Evolutionary conservation across 2,329 filamentous ascomycete species (phyloP).

Genomic region (Xylaria multiplex): DNA sequence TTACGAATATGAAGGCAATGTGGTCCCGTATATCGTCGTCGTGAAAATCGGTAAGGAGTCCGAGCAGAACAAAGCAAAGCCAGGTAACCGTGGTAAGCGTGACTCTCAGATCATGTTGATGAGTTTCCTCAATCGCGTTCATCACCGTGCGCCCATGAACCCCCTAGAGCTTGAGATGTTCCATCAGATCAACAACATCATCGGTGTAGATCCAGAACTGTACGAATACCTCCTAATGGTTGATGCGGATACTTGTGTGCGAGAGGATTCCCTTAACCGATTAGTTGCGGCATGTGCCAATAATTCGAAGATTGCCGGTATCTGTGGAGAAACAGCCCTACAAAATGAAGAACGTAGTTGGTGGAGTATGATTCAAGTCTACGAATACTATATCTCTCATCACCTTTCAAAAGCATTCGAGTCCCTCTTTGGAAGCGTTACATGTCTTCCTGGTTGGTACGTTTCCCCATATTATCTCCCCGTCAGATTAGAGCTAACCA

Average conservation of each 20-base stretch:
- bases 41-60: conserved; percentile 98
- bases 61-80: conserved; percentile 89
- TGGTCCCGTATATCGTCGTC: conserved; percentile 94
- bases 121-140: conserved; percentile 97
- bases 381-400: conserved; percentile 99
- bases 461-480: conserved; percentile 51
- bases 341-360: conserved; percentile 95
- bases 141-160: conserved; percentile 93
- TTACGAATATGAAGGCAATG: conserved; percentile 97
- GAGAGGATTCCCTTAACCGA: conserved; percentile 90
- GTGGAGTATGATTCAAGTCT: conserved; percentile 99
- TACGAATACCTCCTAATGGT: conserved; percentile 99
- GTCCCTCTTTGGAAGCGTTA: conserved; percentile 96
- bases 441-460: conserved; percentile 98
- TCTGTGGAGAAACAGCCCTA: conserved; percentile 95
- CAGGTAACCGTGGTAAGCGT: conserved; percentile 97
- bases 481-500: conserved; percentile 49
- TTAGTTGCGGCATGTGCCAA: conserved; percentile 93
- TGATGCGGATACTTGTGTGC: conserved; percentile 94
- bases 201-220: conserved; percentile 94
- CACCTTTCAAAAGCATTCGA: conserved; percentile 97
- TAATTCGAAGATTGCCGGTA: conserved; percentile 94
- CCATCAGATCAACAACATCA: conserved; percentile 99
- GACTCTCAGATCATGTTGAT: conserved; percentile 96
- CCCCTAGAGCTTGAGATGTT: conserved; percentile 98